Conservation (phyloP, 768 basidiomycete genomes). For the Cyclocybe aegerita region DNA sequence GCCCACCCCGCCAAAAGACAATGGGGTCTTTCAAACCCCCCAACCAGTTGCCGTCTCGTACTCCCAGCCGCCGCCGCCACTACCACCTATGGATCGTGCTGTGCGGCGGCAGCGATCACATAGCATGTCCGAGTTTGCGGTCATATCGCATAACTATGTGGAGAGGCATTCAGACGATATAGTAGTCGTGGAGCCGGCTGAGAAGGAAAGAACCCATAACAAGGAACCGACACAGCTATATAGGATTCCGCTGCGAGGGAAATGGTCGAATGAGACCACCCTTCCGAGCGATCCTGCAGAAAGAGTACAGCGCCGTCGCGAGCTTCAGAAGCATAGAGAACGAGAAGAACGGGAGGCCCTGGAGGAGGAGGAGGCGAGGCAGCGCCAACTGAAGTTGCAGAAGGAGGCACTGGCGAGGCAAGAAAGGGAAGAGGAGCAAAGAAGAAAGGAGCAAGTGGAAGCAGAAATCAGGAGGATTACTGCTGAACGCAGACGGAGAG, state of each 20-base stretch:
- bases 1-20: slow-evolving; percentile 49
- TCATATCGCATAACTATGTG: slow-evolving; percentile 33
- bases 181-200: slow-evolving; percentile 21
- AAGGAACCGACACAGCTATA: slow-evolving; percentile 4
- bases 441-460: slow-evolving; percentile 37
- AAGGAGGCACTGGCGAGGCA: slow-evolving; percentile 42
- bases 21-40: slow-evolving; percentile 15
- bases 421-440: slow-evolving; percentile 43
- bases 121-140: slow-evolving; percentile 41
- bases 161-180: slow-evolving; percentile 18
- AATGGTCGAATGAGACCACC: slow-evolving; percentile 32
- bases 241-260: slow-evolving; percentile 30
- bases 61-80: slow-evolving; percentile 11
- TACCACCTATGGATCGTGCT: background rate
- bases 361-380: slow-evolving; percentile 43
- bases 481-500: slow-evolving; percentile 36
- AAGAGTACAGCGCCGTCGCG: slow-evolving; percentile 28
- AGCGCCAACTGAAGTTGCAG: slow-evolving; percentile 35
- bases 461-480: slow-evolving; percentile 37
- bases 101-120: slow-evolving; percentile 27
- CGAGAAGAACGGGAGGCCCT: slow-evolving; percentile 42
- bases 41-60: slow-evolving; percentile 14
- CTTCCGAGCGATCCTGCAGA: slow-evolving; percentile 31
- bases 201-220: slow-evolving; percentile 5
- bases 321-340: slow-evolving; percentile 32